These are phyloP conservation scores for Leishmania amazonensis DNA, from an alignment of 208 protist genomes.

Conservation along the genomic window DNA sequence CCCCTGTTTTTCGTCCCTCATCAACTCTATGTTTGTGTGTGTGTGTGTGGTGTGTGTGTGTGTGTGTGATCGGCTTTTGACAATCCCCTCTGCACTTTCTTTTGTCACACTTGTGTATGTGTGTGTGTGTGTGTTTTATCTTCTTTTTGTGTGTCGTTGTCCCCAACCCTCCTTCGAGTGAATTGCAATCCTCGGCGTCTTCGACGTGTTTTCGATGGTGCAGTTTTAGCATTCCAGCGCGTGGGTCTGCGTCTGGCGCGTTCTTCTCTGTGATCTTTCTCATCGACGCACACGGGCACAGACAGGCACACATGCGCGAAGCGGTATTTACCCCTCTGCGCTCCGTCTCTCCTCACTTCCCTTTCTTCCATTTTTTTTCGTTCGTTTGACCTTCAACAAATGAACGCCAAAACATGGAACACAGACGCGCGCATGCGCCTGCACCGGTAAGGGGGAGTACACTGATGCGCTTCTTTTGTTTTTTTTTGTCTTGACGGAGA, in stretches of 20 bases:
- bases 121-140: background rate
- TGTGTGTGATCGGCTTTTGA: background rate
- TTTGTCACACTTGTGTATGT: background rate
- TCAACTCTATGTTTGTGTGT: background rate
- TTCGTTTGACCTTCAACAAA: background rate
- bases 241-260: too few relatives aligned
- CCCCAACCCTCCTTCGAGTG: background rate
- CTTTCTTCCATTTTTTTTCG: background rate
- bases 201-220: background rate
- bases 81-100: background rate
- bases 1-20: background rate
- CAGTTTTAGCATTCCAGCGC: background rate
- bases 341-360: background rate
- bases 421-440: background rate
- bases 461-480: background rate
- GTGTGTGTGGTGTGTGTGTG: background rate
- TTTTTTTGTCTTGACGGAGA: background rate
- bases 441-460: background rate
- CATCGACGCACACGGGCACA: background rate
- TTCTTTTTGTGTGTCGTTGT: background rate
- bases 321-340: background rate
- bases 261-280: background rate
- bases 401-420: background rate
- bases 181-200: background rate
- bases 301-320: background rate